Percentiles rank a stretch among this genome's conserved stretches.
Evolutionary conservation across 768 basidiomycete species (phyloP).

Genomic region (Vishniacozyma victoriae): DNA sequence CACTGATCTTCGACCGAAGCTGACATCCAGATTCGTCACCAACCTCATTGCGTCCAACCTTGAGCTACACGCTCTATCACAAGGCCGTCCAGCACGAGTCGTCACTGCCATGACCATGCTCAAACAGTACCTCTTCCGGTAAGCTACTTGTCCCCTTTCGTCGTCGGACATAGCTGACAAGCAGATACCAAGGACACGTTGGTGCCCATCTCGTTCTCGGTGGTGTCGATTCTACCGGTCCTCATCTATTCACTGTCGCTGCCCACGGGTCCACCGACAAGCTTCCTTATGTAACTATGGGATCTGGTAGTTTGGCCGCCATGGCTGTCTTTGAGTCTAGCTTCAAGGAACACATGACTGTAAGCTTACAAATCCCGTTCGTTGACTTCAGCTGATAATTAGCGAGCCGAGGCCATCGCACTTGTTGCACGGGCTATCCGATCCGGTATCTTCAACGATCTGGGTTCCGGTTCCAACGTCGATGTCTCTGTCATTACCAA

Average conservation of each 20-base stretch:
- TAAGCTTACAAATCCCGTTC: conserved; percentile 44
- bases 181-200: conserved; percentile 83
- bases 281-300: conserved; percentile 98
- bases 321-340: conserved; percentile 94
- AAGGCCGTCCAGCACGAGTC: conserved; percentile 84
- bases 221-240: conserved; percentile 88
- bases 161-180: background rate
- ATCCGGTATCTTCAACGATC: conserved; percentile 98
- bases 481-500: conserved; percentile 94
- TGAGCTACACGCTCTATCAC: conserved; percentile 78
- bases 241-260: conserved; percentile 90
- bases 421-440: conserved; percentile 82
- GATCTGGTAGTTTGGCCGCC: conserved; percentile 88
- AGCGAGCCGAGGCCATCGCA: conserved; percentile 74
- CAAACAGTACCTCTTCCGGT: conserved; percentile 91
- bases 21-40: conserved; percentile 52
- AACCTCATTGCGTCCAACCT: conserved; percentile 94
- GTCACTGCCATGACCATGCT: conserved; percentile 99
- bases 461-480: conserved; percentile 96
- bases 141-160: conserved; percentile 18
- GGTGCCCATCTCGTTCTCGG: conserved; percentile 95
- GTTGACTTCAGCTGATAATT: conserved; percentile 5
- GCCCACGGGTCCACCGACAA: conserved; percentile 99
- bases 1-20: background rate
- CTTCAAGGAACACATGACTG: conserved; percentile 78